These are phyloP conservation scores for Fusarium goolgardi DNA, from an alignment of 2,329 filamentous ascomycete species.

Conservation along the genomic window DNA sequence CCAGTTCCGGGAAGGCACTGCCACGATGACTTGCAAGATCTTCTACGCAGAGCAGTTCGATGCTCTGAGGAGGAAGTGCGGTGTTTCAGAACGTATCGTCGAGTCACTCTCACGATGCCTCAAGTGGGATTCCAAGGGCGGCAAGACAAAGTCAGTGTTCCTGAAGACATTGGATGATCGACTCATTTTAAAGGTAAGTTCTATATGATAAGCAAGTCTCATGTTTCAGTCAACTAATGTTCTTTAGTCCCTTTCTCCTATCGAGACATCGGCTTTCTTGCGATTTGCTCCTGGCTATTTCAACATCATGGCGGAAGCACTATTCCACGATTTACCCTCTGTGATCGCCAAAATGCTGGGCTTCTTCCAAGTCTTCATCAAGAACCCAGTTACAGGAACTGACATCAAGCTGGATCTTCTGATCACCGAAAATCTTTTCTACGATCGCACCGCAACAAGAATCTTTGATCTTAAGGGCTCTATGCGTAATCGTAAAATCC, in stretches of 20 bases:
- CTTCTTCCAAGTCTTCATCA: constrained; percentile 97
- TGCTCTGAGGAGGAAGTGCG: constrained; percentile 90
- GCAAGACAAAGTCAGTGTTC: constrained; percentile 97
- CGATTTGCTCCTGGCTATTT: constrained; percentile 98
- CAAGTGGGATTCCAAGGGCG: constrained; percentile 98
- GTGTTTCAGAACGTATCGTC: constrained; percentile 91
- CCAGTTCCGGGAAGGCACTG: constrained; percentile 92
- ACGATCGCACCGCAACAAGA: constrained; percentile 88
- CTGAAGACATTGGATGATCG: constrained; percentile 96
- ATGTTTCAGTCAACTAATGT: constrained; percentile 28
- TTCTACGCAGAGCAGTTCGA: constrained; percentile 99
- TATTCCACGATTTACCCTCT: constrained; percentile 94
- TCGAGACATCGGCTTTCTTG: constrained; percentile 94
- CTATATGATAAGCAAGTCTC: background rate
- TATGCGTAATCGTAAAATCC: constrained; percentile 98
- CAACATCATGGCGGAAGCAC: constrained; percentile 92
- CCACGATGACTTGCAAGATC: constrained; percentile 96
- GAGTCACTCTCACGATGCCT: constrained; percentile 95
- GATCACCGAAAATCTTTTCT: constrained; percentile 98
- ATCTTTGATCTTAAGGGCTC: constrained; percentile 97
- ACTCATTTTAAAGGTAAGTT: constrained; percentile 80
- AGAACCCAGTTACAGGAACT: constrained; percentile 88
- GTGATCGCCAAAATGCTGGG: constrained; percentile 99
- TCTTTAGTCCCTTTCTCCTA: constrained; percentile 80
- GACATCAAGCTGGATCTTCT: constrained; percentile 96